Evolutionary conservation across 768 basidiomycete genomes (phyloP).

Genomic region (Hygrophoropsis aurantiaca): DNA sequence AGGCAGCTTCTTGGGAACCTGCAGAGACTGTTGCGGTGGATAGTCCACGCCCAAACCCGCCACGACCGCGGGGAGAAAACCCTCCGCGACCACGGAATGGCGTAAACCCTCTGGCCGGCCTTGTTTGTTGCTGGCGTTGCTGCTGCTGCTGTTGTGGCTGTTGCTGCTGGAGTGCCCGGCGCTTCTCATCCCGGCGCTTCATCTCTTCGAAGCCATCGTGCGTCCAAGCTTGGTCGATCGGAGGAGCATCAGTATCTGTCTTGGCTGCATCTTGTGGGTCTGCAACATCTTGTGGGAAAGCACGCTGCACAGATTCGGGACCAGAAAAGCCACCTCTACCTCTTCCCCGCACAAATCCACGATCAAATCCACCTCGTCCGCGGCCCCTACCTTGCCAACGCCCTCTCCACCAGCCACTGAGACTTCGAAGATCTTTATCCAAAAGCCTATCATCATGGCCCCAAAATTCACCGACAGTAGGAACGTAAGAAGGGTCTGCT

Average conservation of each 20-base stretch:
- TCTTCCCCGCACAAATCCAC: conserved; percentile 52
- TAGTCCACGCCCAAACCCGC: conserved; percentile 47
- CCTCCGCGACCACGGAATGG: conserved; percentile 49
- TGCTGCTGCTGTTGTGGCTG: conserved; percentile 21
- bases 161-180: conserved; percentile 34
- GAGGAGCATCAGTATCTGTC: conserved; percentile 40
- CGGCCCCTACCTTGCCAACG: conserved; percentile 72
- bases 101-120: conserved; percentile 32
- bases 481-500: conserved; percentile 84
- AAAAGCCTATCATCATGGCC: conserved; percentile 89
- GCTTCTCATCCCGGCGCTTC: conserved; percentile 69
- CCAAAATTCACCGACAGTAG: conserved; percentile 92
- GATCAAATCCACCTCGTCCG: conserved; percentile 46
- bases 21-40: conserved; percentile 32
- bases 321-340: conserved; percentile 48
- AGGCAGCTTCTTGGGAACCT: conserved; percentile 26
- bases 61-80: conserved; percentile 44
- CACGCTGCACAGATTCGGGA: conserved; percentile 9
- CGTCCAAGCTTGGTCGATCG: conserved; percentile 72
- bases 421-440: conserved; percentile 76
- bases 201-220: conserved; percentile 91
- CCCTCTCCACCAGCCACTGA: conserved; percentile 88
- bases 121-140: conserved; percentile 28
- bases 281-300: conserved; percentile 18
- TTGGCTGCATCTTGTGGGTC: conserved; percentile 18